Evolutionary conservation across 345 rosid species (phyloP).

Genomic region (Eucalyptus coolabah): DNA sequence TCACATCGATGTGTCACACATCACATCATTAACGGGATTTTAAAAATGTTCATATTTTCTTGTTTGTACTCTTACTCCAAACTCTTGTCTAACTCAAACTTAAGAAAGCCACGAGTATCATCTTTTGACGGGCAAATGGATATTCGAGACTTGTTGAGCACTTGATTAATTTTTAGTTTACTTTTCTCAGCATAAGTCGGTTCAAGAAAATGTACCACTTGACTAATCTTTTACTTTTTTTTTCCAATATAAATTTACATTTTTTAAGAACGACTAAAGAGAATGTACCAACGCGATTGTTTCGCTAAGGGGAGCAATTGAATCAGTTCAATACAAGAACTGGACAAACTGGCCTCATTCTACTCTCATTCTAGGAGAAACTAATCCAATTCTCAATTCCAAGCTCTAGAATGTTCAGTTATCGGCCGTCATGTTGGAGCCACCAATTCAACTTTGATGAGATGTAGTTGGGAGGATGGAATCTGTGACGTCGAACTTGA

Average conservation of each 20-base stretch:
- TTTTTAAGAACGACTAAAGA: background rate
- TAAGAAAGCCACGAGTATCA: background rate
- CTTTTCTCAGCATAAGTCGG: background rate
- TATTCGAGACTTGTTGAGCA: background rate
- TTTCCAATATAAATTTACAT: background rate
- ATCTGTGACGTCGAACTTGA: background rate
- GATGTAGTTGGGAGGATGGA: background rate
- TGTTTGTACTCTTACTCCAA: background rate
- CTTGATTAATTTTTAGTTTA: background rate
- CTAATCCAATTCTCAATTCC: background rate
- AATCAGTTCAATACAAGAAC: fast-evolving
- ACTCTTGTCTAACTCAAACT: background rate
- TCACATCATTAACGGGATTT: background rate
- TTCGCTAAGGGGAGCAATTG: background rate
- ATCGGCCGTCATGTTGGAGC: fast-evolving
- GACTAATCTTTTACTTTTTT: background rate
- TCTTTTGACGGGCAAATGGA: background rate
- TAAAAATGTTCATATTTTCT: background rate
- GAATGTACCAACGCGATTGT: background rate
- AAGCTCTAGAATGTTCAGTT: background rate
- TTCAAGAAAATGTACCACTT: background rate
- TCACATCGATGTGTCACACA: background rate
- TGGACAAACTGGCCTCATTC: background rate
- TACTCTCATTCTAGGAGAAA: background rate
- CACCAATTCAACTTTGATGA: background rate